Evolutionary conservation across 2,329 filamentous ascomycete genomes (phyloP), one percentile per base, ranked within the genome.

Genomic region (Chalaropsis ovoidea): DNA sequence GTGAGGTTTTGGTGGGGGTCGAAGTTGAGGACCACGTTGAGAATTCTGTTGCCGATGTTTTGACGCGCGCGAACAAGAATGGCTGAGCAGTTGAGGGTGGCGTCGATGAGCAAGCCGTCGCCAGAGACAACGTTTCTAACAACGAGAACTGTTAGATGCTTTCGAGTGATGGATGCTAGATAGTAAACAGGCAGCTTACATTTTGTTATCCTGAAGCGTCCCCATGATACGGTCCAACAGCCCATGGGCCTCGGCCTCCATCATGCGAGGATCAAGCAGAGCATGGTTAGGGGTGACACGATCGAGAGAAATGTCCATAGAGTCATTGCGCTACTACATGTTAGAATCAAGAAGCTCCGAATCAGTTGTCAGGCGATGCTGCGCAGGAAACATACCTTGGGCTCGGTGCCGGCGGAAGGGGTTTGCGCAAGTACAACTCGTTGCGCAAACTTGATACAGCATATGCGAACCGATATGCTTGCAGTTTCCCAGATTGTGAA

Each of bases 371-470:
- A 15, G 24, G 35, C 11, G 35, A n/a, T 15, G 17, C 31, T 31
- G 19, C 31, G 39, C 35, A 19, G 27, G 62, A 49, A 22, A 78
- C 83, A 75, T 82, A 96, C 90, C 78, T 90, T 86, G 70, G 89
- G 88, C 73, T 97, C 93, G 65, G 85, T 80, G 70, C 89, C 88
- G 67, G 87, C 78, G 60, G 90, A 90, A n/a, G 87, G 86, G 11
- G 90, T 96, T 76, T 99, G 93, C 19, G 91, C 89, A 70, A 96
- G 83, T 56, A 99, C 88, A 56, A 97, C 90, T 69, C 90, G 86
- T 77, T 99, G 93, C 45, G 90, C 87, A 75, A 99, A 99, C 76
- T 99, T 99, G 81, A 97, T 87, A 78, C 94, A 97, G 79, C 91
- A 95, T 74, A 97, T 87, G 71, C 87, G 87, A 69, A 97, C 84